Base-by-base conservation (phyloP, 768 basidiomycete species). In the Phlebiopsis gigantea region DNA sequence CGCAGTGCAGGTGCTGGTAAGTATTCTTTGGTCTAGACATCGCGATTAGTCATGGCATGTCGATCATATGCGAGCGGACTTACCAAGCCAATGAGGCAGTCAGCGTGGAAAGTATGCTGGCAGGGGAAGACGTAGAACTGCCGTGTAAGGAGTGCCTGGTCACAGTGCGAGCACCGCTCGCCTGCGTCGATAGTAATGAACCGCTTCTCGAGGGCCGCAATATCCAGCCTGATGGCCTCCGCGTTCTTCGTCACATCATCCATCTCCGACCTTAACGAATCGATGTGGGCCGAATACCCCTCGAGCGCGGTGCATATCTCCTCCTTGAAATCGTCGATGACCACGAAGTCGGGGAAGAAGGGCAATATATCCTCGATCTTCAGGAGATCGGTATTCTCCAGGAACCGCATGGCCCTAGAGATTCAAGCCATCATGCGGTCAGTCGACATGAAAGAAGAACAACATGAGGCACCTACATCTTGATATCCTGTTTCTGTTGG, bases 61-160 rank as follows among this genome's bases (percentile, higher is more conserved):
- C 47, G 22, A 31, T 1, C 21, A 26, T 21, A 8, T 9, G 17
- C 10, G 5, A 17, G 12, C 8, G 17, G 9, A 74, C 92, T 67
- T 66, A 98, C 97, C 80, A 97, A 76, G 25, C 87, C 84, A 69
- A 99, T 94, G 53, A 98, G 77, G 73, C 97, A 98, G 68, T 99
- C 96, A 5, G 93, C 93, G 72, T 98, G 97, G 82, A 98, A 98
- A 15, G 85, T 83, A 69, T 99, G 97, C 64, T 94, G 92, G 71
- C 97, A 98, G 44, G 97, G 97, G 73, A 99, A 99, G 46, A 96
- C 93, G 71, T 99, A 99, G 70, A 98, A 98, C 66, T 98, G 96
- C 62, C 96, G 77, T 22, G 84, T 88, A 53, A 98, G 72, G 50
- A 99, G 77, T 31, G 84, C 75, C 59, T 81, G 78, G 7, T 82